These are phyloP conservation scores for Cydonia oblonga DNA, from an alignment of 331 rosid species.

Conservation along the genomic window DNA sequence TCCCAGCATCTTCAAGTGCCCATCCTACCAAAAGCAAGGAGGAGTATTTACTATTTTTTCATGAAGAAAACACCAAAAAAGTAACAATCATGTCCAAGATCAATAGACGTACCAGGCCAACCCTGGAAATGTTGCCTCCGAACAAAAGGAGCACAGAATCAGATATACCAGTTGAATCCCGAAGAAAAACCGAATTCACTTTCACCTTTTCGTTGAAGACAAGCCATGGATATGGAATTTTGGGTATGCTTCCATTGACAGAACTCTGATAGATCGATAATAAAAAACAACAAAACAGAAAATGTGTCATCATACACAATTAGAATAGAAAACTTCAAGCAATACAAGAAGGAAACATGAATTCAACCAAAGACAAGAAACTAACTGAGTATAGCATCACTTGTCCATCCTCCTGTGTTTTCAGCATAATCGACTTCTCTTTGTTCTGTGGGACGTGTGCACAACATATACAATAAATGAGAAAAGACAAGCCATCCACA, in stretches of 20 bases:
- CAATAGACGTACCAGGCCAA: slow-evolving; percentile 27
- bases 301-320: neutral
- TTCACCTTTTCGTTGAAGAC: slow-evolving; percentile 46
- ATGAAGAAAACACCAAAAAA: neutral
- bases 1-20: slow-evolving; percentile 51
- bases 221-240: slow-evolving; percentile 46
- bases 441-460: slow-evolving; percentile 26
- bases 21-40: slow-evolving; percentile 29
- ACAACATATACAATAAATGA: neutral
- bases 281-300: neutral
- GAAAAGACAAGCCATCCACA: neutral
- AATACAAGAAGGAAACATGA: neutral
- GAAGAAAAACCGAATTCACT: slow-evolving; percentile 41
- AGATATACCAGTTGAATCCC: slow-evolving; percentile 39
- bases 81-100: slow-evolving; percentile 2
- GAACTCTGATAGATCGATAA: slow-evolving; percentile 22
- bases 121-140: slow-evolving; percentile 36
- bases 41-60: neutral
- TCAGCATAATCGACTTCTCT: slow-evolving; percentile 28
- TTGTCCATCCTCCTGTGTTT: slow-evolving; percentile 45
- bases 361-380: slow-evolving; percentile 13
- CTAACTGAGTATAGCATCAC: slow-evolving; percentile 33
- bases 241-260: slow-evolving; percentile 25
- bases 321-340: slow-evolving; percentile 4
- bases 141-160: slow-evolving; percentile 39